phyloP scores from a whole-genome alignment of 257 asterid genomes.

The Vinca minor region DNA sequence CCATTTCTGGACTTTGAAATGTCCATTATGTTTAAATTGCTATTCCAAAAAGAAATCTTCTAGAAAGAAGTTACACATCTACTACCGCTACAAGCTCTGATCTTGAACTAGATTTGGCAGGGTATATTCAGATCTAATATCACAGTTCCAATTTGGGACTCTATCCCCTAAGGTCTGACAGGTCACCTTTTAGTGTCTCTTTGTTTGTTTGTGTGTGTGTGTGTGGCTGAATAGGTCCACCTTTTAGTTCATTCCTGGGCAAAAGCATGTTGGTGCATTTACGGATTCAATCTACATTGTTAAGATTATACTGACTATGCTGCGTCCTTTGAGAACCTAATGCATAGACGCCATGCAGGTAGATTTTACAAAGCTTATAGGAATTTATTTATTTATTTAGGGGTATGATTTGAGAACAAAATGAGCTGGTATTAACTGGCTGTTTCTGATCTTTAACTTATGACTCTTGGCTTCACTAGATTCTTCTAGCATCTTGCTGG shows the following conservation, averaged over 20 bases:
- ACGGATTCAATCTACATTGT: neutral
- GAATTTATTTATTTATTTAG: neutral
- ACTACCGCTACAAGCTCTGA: neutral
- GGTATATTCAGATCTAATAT: neutral
- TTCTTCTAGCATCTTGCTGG: constrained; percentile 1
- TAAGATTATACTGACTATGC: neutral
- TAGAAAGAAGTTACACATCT: neutral
- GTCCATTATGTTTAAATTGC: neutral
- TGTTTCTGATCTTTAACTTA: neutral
- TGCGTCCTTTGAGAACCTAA: neutral
- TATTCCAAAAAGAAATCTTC: neutral
- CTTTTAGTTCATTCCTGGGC: neutral
- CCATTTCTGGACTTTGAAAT: neutral
- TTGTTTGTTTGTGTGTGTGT: no score
- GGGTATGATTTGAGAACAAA: neutral
- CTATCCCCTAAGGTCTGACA: neutral
- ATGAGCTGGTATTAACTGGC: neutral
- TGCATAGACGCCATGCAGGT: neutral
- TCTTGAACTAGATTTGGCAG: neutral
- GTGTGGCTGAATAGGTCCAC: no score
- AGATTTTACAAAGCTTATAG: neutral
- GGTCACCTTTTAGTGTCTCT: no score
- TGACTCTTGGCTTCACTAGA: neutral
- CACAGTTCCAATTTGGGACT: neutral
- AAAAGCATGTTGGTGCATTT: neutral